Base-by-base conservation (phyloP, 352 stramenopile genomes). In the Phytophthora colocasiae region DNA sequence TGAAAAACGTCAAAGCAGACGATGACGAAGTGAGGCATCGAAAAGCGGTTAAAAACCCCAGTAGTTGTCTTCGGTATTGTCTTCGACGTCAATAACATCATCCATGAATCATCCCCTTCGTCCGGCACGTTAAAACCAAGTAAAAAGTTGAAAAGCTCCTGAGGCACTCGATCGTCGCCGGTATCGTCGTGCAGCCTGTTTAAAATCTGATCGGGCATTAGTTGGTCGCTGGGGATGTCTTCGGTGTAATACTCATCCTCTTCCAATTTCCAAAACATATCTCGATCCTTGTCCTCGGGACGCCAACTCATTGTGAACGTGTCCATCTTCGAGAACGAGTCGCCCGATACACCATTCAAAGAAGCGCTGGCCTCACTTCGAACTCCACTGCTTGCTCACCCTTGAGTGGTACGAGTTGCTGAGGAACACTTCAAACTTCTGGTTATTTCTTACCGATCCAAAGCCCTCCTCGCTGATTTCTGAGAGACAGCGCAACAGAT, bases 251-350 rank as follows among this genome's bases (percentile, higher is more conserved):
- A 47, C 12, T 49, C 38, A 22, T 64, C 61, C 26, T 53, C 57
- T 24, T 34, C 15, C 0, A 9, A 14, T 26, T 55, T 45, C 43
- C 46, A 58, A 26, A 62, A 56, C 29, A 65, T 54, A 26, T 58
- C 47, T 27, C 39, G 12, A 19, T 58, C 31, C n/a, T 26, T 31
- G 53, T 69, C 32, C 1, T 17, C 4, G 24, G 54, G 63, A 44
- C 40, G 55, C 54, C 55, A 70, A 11, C 24, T 70, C 7, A 70
- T 14, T 4, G 32, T 50, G 34, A 66, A 43, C 31, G 34, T 56
- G 40, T 65, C 55, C 26, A 70, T 56, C 12, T 36, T 47, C 2
- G 26, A 48, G 19, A 70, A 69, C 5, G 52, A 64, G 43, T 69
- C 55, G 11, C 26, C 54, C 9, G 40, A 47, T 2, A 40, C 41